Evolutionary conservation across 805 yeast genomes (phyloP).

Genomic region (Kodamaea leandrae): DNA sequence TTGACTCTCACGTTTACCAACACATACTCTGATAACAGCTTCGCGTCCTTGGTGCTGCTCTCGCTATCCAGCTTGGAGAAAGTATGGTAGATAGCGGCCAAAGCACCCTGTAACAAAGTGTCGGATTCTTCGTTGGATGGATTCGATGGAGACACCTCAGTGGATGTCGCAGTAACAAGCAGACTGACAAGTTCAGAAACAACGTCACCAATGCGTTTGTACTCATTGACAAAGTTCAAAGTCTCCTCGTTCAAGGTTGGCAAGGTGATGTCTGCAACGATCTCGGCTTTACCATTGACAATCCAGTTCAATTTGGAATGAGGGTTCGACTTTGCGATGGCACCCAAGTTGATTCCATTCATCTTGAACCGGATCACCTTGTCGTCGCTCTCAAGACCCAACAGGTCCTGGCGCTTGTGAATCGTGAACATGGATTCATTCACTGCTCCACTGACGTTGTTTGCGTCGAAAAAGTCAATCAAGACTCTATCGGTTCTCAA

Average conservation of each 20-base stretch:
- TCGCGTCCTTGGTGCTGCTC: slow-evolving; percentile 5
- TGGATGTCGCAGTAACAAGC: slow-evolving; percentile 19
- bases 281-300: slow-evolving; percentile 64
- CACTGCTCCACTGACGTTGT: slow-evolving; percentile 68
- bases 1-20: slow-evolving; percentile 66
- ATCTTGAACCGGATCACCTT: slow-evolving; percentile 37
- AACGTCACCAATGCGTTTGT: slow-evolving; percentile 24
- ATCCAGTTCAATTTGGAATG: slow-evolving; percentile 66
- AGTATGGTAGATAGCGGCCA: slow-evolving; percentile 42
- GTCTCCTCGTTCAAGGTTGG: slow-evolving; percentile 46
- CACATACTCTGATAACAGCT: slow-evolving; percentile 44
- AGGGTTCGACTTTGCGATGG: slow-evolving; percentile 26
- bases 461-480: slow-evolving; percentile 67
- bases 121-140: slow-evolving; percentile 9
- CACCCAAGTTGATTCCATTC: slow-evolving; percentile 41
- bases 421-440: slow-evolving; percentile 74
- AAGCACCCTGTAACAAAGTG: slow-evolving; percentile 36
- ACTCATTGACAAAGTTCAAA: slow-evolving; percentile 16
- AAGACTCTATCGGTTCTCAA: slow-evolving; percentile 57
- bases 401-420: slow-evolving; percentile 64
- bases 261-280: slow-evolving; percentile 69
- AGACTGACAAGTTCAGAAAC: slow-evolving; percentile 28
- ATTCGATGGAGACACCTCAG: slow-evolving; percentile 8
- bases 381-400: slow-evolving; percentile 39
- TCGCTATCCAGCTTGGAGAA: slow-evolving; percentile 26